Base-by-base conservation (phyloP, 1,284 basidiomycete species). In the Tilletia setariae region DNA sequence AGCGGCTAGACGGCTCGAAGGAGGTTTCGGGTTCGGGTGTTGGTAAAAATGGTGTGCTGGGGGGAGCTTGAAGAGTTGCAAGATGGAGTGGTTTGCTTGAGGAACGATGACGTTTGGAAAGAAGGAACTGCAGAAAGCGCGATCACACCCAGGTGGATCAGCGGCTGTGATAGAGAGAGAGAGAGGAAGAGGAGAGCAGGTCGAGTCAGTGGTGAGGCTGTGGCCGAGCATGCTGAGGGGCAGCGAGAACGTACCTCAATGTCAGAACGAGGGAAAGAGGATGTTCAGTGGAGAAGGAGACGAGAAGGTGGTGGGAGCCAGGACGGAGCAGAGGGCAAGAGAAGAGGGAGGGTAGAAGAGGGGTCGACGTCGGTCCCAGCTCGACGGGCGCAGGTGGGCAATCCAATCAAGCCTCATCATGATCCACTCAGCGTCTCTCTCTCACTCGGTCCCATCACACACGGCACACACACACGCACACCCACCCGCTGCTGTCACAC, bases 101-200 rank as follows among this genome's bases (percentile, higher is more conserved):
- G 16, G n/a, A 8, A n/a, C 19, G 47, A 49, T n/a, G 19, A 7
- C 47, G 13, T 53, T 53, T n/a, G 51, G 28, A 23, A 13, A 53
- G 23, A 23, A 53, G 15, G n/a, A 13, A 3, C 28, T n/a, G 23
- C 23, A 53, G 51, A 28, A 53, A 53, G 51, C 51, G 51, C 51
- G 51, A 53, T 53, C 51, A 53, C 51, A 53, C 51, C 21, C 23
- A 28, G 16, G 51, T 53, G 51, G 51, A 53, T 53, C 51, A 53
- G 51, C 51, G 23, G 21, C 51, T 53, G 51, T 25, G 6, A 16
- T 4, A 49, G 19, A 49, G 47, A 25, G 47, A 49, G 47, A n/a
- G 47, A 49, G 47, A 25, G 19, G 1, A 19, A 49, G 47, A 49
- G 1, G 47, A 49, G 16, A n/a, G 47, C 47, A 7, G 47, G 11